Evolutionary conservation across 768 basidiomycete species (phyloP), one percentile per base, ranked within the genome.

Genomic region (Leucosporidium yakuticum): DNA sequence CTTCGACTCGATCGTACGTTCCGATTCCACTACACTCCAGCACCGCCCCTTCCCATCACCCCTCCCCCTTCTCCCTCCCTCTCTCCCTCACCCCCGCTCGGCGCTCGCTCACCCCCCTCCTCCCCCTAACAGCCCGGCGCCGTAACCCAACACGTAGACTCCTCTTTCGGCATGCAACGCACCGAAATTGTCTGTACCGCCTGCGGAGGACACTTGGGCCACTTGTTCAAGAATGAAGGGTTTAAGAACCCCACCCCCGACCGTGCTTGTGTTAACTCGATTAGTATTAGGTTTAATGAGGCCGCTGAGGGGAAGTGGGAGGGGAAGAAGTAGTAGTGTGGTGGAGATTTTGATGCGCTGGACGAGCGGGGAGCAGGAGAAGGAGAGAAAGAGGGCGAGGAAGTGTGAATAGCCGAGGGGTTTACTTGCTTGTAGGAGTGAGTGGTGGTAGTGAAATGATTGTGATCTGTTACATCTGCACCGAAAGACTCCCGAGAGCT

Each of bases 191-290:
- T 67, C n/a, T 76, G 75, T 51, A 25, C 64, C 27, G 63, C 67
- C 21, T 76, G 75, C 58, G 75, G 74, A 2, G 73, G 71, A 2
- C 75, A 76, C 64, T 61, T 69, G 29, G 74, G 73, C 5, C 68
- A 69, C 19, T 8, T 69, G 12, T 69, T 69, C 60, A 71, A 68
- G 58, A 63, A 59, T 12, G 65, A 65, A 47, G 60, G 60, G 5
- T 65, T 47, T 48, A 31, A 68, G 9, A 64, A 55, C 2, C 67
- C 73, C 0, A 60, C 65, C 8, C 58, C 69, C 47, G 73, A 69
- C 27, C 59, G 75, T 0, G 67, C 69, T 32, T 76, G 75, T 65
- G 71, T 74, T 62, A 76, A 76, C 60, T 62, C 59, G 23, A 67
- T 73, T 2, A 60, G 59, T 34, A 69, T 75, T 63, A 64, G 55